Evolutionary conservation across 1,284 basidiomycete species (phyloP), one percentile per base, ranked within the genome.

Genomic region (Moesziomyces sp.): DNA sequence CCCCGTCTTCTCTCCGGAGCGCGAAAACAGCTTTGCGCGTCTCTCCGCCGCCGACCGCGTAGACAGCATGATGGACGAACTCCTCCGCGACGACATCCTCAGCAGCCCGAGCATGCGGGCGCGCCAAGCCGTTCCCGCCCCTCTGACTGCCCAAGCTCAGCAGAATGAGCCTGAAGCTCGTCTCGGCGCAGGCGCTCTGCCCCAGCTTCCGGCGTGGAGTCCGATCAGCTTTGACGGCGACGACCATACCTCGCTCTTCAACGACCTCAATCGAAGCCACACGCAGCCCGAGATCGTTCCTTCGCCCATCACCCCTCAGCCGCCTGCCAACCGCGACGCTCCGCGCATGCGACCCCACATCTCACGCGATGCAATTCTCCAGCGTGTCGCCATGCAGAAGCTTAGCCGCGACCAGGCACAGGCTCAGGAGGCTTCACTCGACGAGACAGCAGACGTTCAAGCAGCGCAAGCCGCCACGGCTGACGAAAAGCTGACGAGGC

Each of bases 31-130:
- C 64, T 74, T 67, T 47, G 54, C 58, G 23, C 61, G 70, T 26
- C 64, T 81, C 26, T 71, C 66, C 21, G 79, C 74, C 14, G 58
- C 72, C 10, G 76, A 80, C 34, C 74, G 79, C 18, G 77, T 81
- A 13, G 79, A 81, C 44, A 77, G 74, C 65, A 72, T 82, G 64
- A 76, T 83, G 45, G 80, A 83, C 45, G 74, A 81, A 63, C 76
- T 83, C 21, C 70, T 83, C 5, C 53, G 74, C 5, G 75, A 74
- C 24, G 66, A 79, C n/a, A 68, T 82, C 18, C 74, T 82, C 43
- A 59, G 50, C 66, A 78, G 60, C 26, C 72, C 73, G 5, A 64
- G 49, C 30, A 26, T 61, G 19, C 58, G 61, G 24, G 35, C 58
- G 16, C 52, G 56, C 21, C 58, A 61, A n/a, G 11, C 46, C 26